Evolutionary conservation across 2,329 filamentous ascomycete genomes (phyloP).

Genomic region (Diaporthe aspalathi): DNA sequence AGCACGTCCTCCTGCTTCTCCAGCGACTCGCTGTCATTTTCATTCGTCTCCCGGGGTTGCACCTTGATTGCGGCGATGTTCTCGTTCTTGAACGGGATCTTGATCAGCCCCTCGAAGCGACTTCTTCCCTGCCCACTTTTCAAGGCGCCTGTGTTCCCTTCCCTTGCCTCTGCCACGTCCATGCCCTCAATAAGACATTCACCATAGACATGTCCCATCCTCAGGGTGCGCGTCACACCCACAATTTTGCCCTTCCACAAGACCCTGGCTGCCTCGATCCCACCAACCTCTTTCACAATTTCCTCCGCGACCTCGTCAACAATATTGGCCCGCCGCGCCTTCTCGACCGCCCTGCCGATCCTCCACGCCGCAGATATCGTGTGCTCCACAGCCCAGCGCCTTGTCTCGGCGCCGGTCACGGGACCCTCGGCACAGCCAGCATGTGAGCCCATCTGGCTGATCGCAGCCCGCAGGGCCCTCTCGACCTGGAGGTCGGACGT

Average conservation of each 20-base stretch:
- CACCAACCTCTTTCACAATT: conserved; percentile 69
- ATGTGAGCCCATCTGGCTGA: conserved; percentile 67
- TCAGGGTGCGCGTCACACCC: conserved; percentile 66
- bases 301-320: conserved; percentile 66
- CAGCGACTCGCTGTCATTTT: conserved; percentile 47
- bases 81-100: conserved; percentile 78
- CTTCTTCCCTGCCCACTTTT: conserved; percentile 40
- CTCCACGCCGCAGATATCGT: conserved; percentile 66
- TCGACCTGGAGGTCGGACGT: conserved; percentile 61
- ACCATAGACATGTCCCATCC: conserved; percentile 69
- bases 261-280: conserved; percentile 62
- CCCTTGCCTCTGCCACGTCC: conserved; percentile 46
- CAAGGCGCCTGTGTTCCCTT: conserved; percentile 42
- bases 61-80: conserved; percentile 70
- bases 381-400: conserved; percentile 63
- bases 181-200: conserved; percentile 66
- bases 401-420: conserved; percentile 61
- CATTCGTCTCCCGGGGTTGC: conserved; percentile 1
- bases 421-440: conserved; percentile 61
- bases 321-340: conserved; percentile 60
- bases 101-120: conserved; percentile 61
- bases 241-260: conserved; percentile 75
- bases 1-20: conserved; percentile 58
- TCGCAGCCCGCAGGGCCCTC: conserved; percentile 60
- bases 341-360: conserved; percentile 70